Conservation (phyloP, 169 alveolate species). For the Eimeria tenella region DNA sequence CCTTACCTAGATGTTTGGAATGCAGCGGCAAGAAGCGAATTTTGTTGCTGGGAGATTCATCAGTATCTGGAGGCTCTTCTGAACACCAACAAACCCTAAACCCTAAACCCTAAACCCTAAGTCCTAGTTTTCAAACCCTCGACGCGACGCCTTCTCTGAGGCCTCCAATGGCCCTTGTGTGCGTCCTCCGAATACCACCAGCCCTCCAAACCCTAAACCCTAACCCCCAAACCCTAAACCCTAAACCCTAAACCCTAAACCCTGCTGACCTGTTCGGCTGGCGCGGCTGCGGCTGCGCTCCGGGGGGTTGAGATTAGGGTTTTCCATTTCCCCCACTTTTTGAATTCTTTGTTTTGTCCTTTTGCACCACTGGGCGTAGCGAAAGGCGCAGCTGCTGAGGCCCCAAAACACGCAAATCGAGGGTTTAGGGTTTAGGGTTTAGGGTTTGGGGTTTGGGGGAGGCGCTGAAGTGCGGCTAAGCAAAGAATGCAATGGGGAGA, state of each 20-base stretch:
- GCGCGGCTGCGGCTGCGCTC: background rate
- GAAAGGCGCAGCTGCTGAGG: conserved; percentile 64
- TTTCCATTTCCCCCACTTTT: conserved; percentile 48
- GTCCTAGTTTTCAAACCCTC: too few species aligned
- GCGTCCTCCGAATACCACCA: too few species aligned
- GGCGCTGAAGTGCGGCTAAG: background rate
- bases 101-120: too few species aligned
- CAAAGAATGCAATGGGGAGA: background rate
- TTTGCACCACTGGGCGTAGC: conserved; percentile 62
- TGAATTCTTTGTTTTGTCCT: conserved; percentile 29
- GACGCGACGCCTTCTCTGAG: background rate
- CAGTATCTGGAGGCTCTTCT: background rate
- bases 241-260: background rate
- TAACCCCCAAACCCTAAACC: background rate
- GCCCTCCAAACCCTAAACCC: too few species aligned
- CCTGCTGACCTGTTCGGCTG: background rate
- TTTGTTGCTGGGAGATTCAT: background rate
- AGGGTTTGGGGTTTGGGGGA: too few species aligned
- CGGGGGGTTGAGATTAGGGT: background rate
- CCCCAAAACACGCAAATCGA: too few species aligned
- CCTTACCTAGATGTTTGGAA: background rate
- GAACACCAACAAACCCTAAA: background rate
- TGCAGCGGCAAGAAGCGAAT: conserved; percentile 5
- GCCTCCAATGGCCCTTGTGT: background rate
- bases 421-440: too few species aligned